phyloP scores from a whole-genome alignment of 1,284 basidiomycete genomes.

The Sporisorium scitamineum region DNA sequence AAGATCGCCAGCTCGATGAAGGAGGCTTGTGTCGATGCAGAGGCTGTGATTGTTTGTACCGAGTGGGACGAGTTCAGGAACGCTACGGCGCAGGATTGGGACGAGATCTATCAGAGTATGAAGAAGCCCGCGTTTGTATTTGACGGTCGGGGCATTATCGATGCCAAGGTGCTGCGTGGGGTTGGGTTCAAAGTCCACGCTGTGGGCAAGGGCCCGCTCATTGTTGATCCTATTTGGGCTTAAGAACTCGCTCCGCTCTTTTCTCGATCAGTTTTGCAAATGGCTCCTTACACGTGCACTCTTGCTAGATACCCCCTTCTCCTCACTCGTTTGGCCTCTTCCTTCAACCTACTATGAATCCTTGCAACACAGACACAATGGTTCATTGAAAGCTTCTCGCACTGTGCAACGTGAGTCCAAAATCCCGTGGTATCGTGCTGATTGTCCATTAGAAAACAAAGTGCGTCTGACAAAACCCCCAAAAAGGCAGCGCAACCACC shows the following conservation, averaged over 20 bases:
- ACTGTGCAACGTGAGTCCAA: not conserved
- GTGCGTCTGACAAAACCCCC: conserved; percentile 46
- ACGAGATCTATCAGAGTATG: conserved; percentile 85
- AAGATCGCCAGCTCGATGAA: conserved; percentile 81
- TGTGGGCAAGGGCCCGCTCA: conserved; percentile 69
- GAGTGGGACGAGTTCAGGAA: conserved; percentile 84
- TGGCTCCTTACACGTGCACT: no score
- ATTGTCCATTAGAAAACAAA: conserved; percentile 31
- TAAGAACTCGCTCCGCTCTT: not conserved
- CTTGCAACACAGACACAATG: not conserved
- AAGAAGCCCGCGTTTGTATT: conserved; percentile 84
- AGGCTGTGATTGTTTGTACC: conserved; percentile 84
- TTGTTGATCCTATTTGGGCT: conserved; percentile 66
- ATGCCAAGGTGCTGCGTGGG: conserved; percentile 80
- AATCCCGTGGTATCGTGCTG: not conserved
- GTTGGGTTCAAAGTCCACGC: conserved; percentile 90
- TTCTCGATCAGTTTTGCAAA: not conserved
- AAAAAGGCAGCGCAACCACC: conserved; percentile 44
- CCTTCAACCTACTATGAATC: not conserved
- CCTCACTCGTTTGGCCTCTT: not conserved
- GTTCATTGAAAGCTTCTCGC: not conserved
- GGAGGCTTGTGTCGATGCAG: conserved; percentile 88
- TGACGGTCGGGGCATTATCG: conserved; percentile 87
- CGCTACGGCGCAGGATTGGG: conserved; percentile 84
- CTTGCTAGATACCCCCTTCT: conserved; percentile 19